Base-by-base conservation (phyloP, 2,329 filamentous ascomycete species). In the Neophaeococcomyces mojaviensis region DNA sequence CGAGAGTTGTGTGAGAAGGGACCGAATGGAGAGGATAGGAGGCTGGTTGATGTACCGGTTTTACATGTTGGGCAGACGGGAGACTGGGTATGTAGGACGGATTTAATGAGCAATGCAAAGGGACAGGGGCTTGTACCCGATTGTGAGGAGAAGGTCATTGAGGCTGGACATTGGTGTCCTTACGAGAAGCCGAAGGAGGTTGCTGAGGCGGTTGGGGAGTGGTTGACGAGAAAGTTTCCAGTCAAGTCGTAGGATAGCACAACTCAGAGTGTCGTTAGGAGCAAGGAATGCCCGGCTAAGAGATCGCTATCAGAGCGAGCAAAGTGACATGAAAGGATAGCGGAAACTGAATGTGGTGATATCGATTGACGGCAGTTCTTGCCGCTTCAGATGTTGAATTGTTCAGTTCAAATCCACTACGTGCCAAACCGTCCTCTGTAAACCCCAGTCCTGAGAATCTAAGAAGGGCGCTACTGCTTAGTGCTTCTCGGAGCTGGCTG, bases 61-160 rank as follows among this genome's bases (percentile, higher is more conserved):
- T 22, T 48, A 33, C 44, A 44, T 39, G 28, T 48, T 28, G 28
- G 39, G 18, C 46, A 48, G 46, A 48, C 46, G n/a, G 46, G 46
- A 9, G 46, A 48, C 20, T 48, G 46, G 46, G 46, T 44, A 9
- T 48, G 46, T 38, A 33, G 46, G 22, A 48, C 46, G 19, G 46
- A 44, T 35, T 20, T 44, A 39, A 48, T 44, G 39, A 28, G n/a
- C n/a, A 4, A 35, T 4, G 39, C 32, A 13, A 43, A 48, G 39
- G 39, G 20, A 7, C 12, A 28, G 46, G 39, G 39, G n/a, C 19
- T 43, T 8, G 39, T 44, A 32, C 9, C 10, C 9, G 46, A 48
- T 37, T 15, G 36, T 2, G 39, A 43, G 33, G 46, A 48, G 39
- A 36, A 48, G 39, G 46, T 48, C 15, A 16, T 48, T 22, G 46